Percentiles rank a stretch among this genome's conserved stretches.
Conservation (phyloP, 164 flowering plant species). For the Magnolia changhungtana region DNA sequence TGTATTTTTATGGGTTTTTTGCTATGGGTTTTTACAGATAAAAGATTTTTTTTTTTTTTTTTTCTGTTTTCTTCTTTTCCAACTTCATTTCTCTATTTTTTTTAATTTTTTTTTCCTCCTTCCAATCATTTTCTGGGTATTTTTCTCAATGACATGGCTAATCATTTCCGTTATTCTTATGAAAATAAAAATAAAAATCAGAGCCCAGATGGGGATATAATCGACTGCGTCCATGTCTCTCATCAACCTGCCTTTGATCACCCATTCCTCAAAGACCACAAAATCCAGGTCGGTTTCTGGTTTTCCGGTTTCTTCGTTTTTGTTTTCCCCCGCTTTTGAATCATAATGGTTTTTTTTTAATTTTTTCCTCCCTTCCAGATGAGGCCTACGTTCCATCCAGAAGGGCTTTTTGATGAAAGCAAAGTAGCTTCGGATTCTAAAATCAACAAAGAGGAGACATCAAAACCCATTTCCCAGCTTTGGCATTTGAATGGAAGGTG, state of each 20-base stretch:
- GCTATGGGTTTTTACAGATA: neutral
- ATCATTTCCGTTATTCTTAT: neutral
- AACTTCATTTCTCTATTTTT: neutral
- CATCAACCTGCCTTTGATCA: conserved; percentile 98
- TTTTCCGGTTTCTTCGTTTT: neutral
- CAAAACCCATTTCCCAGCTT: conserved; percentile 56
- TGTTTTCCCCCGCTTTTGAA: neutral
- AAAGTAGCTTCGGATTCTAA: conserved; percentile 38
- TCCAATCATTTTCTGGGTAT: neutral
- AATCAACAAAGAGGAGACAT: conserved; percentile 9
- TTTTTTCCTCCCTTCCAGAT: conserved; percentile 33
- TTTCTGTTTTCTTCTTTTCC: conserved; percentile 24
- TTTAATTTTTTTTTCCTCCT: neutral
- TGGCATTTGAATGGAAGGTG: conserved; percentile 89
- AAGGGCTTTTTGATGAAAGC: conserved; percentile 66
- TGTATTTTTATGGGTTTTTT: neutral
- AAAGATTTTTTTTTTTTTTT: neutral
- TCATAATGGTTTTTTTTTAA: neutral
- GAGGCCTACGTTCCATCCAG: conserved; percentile 83
- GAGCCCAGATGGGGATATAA: conserved; percentile 96
- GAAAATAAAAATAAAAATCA: conserved; percentile 23
- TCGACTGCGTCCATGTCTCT: conserved; percentile 76
- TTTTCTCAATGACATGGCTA: neutral
- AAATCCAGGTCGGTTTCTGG: conserved; percentile 57
- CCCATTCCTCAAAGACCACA: conserved; percentile 87